Percentiles rank a stretch among this genome's conserved stretches.
These are phyloP conservation scores for Talaromyces ruber DNA, from an alignment of 495 filamentous ascomycete genomes.

Conservation along the genomic window DNA sequence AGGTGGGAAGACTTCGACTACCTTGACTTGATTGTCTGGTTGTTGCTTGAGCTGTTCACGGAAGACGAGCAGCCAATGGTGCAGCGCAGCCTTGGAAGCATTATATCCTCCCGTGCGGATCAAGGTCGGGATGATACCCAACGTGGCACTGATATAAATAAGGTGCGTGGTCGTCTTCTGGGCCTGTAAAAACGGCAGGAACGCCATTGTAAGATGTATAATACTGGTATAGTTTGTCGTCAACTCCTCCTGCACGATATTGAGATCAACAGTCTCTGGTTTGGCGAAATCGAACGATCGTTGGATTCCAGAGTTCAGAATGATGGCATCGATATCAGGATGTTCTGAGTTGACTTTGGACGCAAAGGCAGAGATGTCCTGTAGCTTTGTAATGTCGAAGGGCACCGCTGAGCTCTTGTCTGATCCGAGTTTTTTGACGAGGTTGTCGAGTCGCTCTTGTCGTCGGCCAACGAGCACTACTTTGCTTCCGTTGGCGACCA, in stretches of 20 bases:
- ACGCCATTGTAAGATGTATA: constrained; percentile 50
- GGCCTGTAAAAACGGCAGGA: constrained; percentile 54
- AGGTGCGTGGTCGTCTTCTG: constrained; percentile 26
- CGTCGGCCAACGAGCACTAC: constrained; percentile 59
- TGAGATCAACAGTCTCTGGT: constrained; percentile 50
- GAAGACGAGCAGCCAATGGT: constrained; percentile 45
- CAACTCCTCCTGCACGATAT: constrained; percentile 46
- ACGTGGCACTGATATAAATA: constrained; percentile 33
- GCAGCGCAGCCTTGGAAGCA: constrained; percentile 41
- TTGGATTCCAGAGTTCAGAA: constrained; percentile 39
- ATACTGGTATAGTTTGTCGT: constrained; percentile 60
- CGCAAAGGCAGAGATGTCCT: constrained; percentile 44
- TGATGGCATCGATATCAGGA: constrained; percentile 39
- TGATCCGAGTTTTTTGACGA: constrained; percentile 49
- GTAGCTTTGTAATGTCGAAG: constrained; percentile 58
- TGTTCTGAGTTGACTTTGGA: constrained; percentile 43
- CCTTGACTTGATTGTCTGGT: constrained; percentile 36
- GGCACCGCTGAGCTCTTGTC: constrained; percentile 41
- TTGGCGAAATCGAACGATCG: constrained; percentile 52
- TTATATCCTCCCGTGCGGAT: constrained; percentile 33
- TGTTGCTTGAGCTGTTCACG: constrained; percentile 48
- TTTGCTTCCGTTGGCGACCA: constrained; percentile 50
- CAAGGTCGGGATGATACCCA: constrained; percentile 35
- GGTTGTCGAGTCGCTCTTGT: constrained; percentile 53
- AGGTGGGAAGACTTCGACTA: constrained; percentile 61